Evolutionary conservation across 768 basidiomycete species (phyloP).

Genomic region (Lactarius psammicola): DNA sequence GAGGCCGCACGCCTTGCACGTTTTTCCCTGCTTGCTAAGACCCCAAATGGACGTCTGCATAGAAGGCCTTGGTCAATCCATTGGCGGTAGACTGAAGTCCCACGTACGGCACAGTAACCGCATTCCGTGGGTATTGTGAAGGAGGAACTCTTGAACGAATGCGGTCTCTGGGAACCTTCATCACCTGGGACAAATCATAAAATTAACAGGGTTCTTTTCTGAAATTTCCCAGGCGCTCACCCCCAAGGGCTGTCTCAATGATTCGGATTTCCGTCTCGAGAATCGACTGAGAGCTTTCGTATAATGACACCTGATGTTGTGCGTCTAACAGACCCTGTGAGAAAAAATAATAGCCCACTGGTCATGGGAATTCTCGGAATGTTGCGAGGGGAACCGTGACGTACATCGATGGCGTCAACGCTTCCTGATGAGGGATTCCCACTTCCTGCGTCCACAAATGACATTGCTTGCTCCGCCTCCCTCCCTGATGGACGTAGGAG

Average conservation of each 20-base stretch:
- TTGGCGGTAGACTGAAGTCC: conserved; percentile 4
- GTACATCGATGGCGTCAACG: conserved; percentile 55
- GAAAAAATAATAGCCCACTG: background rate
- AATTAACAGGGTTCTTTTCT: background rate
- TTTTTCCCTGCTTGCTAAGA: conserved; percentile 82
- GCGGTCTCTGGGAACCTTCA: conserved; percentile 65
- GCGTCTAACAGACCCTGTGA: conserved; percentile 61
- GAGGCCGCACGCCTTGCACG: conserved; percentile 72
- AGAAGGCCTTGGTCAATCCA: conserved; percentile 6
- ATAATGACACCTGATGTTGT: conserved; percentile 56
- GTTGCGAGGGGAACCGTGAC: conserved; percentile 37
- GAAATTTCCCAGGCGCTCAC: conserved; percentile 40
- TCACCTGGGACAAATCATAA: conserved; percentile 50
- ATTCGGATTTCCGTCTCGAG: conserved; percentile 64
- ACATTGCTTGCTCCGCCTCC: conserved; percentile 53
- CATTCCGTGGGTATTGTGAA: conserved; percentile 86
- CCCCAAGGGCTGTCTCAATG: conserved; percentile 60
- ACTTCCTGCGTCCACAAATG: conserved; percentile 48
- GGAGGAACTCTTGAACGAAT: conserved; percentile 79
- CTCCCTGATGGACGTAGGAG: conserved; percentile 40
- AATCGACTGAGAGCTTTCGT: conserved; percentile 53
- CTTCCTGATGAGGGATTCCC: conserved; percentile 51
- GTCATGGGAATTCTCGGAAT: conserved; percentile 20
- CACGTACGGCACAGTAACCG: conserved; percentile 56
- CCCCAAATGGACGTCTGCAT: conserved; percentile 81